These are phyloP conservation scores for Cordyceps pruinosa DNA, from an alignment of 2,329 filamentous ascomycete genomes.

Conservation along the genomic window DNA sequence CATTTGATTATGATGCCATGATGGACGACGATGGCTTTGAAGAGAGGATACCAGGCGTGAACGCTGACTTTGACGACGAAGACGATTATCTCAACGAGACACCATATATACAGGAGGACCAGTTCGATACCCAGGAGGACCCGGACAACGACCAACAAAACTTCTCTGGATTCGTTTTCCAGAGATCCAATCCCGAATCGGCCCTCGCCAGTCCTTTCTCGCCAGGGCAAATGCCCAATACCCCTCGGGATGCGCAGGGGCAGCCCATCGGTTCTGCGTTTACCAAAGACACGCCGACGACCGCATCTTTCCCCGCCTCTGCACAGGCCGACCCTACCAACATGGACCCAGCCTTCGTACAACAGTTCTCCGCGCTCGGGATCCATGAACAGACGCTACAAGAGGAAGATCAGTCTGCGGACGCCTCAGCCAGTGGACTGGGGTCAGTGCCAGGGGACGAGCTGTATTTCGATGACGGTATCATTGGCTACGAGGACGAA, in stretches of 20 bases:
- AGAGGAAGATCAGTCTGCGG: neutral
- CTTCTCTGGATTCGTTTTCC: slow-evolving; percentile 45
- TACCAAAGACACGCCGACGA: slow-evolving; percentile 38
- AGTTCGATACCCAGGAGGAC: slow-evolving; percentile 28
- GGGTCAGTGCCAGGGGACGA: slow-evolving; percentile 38
- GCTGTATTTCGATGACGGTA: slow-evolving; percentile 62
- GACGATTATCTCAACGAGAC: slow-evolving; percentile 27
- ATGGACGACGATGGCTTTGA: slow-evolving; percentile 60
- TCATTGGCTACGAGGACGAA: slow-evolving; percentile 40
- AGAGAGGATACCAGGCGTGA: slow-evolving; percentile 57
- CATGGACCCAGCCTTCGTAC: neutral
- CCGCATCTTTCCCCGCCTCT: slow-evolving; percentile 13
- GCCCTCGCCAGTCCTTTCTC: slow-evolving; percentile 43
- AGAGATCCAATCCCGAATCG: slow-evolving; percentile 39
- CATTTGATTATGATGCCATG: slow-evolving; percentile 55
- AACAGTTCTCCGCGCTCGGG: slow-evolving; percentile 3
- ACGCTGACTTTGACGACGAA: slow-evolving; percentile 41
- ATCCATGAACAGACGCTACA: neutral
- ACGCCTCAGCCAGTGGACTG: neutral
- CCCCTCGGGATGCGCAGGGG: slow-evolving; percentile 49
- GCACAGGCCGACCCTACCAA: neutral
- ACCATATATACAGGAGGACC: slow-evolving; percentile 20
- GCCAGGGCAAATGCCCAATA: slow-evolving; percentile 42
- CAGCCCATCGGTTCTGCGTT: slow-evolving; percentile 51
- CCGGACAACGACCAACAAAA: slow-evolving; percentile 53